Base-by-base conservation (phyloP, 352 stramenopile species). In the Pythium sp. region DNA sequence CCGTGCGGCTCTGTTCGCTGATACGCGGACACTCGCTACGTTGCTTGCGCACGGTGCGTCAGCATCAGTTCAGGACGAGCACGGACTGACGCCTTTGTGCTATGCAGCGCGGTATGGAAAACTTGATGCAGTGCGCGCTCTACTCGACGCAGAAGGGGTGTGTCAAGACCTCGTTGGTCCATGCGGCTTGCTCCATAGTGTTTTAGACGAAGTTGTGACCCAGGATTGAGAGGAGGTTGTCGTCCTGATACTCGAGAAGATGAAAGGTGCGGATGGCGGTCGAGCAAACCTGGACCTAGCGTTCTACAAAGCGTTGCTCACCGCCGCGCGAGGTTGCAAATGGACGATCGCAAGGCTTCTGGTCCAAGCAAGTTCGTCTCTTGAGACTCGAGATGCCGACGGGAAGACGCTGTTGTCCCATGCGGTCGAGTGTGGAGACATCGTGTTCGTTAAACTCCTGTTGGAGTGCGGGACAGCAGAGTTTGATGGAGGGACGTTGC, bases 31-130 rank as follows among this genome's bases (percentile, higher is more conserved):
- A 20, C 24, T 57, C 24, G 11, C 22, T n/a, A 24, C 26, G 5
- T 20, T 64, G 15, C 58, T 64, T 9, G 22, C 34, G n/a, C 58
- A 41, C 46, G 58, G 58, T 18, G 38, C 58, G 15, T 41, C 58
- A 2, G 15, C 41, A 4, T 34, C 46, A 15, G 9, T 43, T 26
- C 26, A 9, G 20, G 58, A 64, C 24, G 24, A 26, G 2, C 28
- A 46, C 30, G 55, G 30, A 5, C 18, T 56, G 41, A 56, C 58
- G 15, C 15, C 41, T 24, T 26, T 57, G 6, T 64, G 41, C 9
- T 43, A 43, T 15, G 41, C 59, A 3, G 15, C 26, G 15, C 43
- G 26, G 18, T 64, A 43, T 24, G 59, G 59, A 8, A 57, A 57
- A 26, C 9, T 28, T 24, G 59, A 53, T 8, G 38, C 38, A 1